Conservation (phyloP, 75 land plant genomes). For the Azolla pinnata region DNA sequence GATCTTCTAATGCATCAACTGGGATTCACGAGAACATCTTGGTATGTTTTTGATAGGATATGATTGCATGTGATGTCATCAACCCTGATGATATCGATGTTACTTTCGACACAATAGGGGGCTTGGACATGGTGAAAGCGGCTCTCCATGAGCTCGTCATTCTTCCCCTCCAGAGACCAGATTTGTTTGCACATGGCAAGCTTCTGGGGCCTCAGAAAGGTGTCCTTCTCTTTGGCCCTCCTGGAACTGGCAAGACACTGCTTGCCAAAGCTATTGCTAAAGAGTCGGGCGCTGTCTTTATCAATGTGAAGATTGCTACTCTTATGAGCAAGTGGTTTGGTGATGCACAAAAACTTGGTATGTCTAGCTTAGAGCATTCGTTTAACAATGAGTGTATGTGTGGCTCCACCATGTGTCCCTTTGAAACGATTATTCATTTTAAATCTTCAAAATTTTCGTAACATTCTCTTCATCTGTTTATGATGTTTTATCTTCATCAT, state of each 20-base stretch:
- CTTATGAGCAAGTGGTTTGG: slow-evolving; percentile 99
- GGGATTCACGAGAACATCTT: too few species aligned
- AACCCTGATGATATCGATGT: slow-evolving; percentile 94
- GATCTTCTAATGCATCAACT: too few species aligned
- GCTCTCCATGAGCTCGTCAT: slow-evolving; percentile 77
- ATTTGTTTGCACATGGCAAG: slow-evolving; percentile 77
- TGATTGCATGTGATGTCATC: slow-evolving; percentile 95
- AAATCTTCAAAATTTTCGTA: neutral
- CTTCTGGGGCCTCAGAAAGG: slow-evolving; percentile 88
- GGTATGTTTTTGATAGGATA: slow-evolving; percentile 77
- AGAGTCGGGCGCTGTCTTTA: slow-evolving; percentile 88
- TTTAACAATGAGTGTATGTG: too few species aligned
- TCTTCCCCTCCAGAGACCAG: slow-evolving; percentile 80
- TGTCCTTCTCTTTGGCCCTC: slow-evolving; percentile 91
- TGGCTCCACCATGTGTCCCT: too few species aligned
- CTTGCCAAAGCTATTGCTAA: slow-evolving; percentile 84
- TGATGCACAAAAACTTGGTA: slow-evolving; percentile 96
- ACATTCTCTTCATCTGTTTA: neutral
- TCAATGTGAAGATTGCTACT: slow-evolving; percentile 82
- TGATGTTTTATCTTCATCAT: neutral
- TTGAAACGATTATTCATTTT: too few species aligned
- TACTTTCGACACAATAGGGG: slow-evolving; percentile 87
- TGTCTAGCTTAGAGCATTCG: too few species aligned
- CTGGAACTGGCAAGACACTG: slow-evolving; percentile 96
- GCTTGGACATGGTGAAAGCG: slow-evolving; percentile 69